Evolutionary conservation across 768 basidiomycete species (phyloP), one percentile per base, ranked within the genome.

Genomic region (Suillus ampliporus): DNA sequence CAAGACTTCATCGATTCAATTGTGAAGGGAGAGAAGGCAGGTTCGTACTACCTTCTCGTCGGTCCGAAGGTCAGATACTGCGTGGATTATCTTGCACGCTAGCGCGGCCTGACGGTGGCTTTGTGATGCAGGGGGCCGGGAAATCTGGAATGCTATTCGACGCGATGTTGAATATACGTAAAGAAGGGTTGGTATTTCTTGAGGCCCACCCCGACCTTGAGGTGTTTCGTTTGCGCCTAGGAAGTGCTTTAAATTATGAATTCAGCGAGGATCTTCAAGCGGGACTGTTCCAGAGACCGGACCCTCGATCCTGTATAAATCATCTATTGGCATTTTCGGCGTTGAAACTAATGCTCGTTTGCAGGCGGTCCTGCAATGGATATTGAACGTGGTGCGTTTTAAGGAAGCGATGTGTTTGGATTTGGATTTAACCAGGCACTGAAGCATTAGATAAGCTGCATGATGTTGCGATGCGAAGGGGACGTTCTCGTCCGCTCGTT

Each of bases 191-290:
- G 34, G 85, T 89, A 11, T 83, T 93, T 78, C 89, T 88, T 69
- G 91, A 92, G 70, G 93, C 90, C 13, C 92, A 94, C 74, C 91
- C 91, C 23, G 92, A 95, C 75, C 80, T 95, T 19, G 91, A 94
- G 73, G 91, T 95, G 37, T 94, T 96, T 78, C 83, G 90, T 61
- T 81, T 95, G 44, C 86, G 93, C 46, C 82, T 97, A 28, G 94
- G 94, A 52, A 94, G 94, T 74, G 89, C 92, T 14, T 77, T 95
- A 44, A 92, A 95, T 67, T 94, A 88, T 69, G 94, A 97, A 72
- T 95, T 83, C 78, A 88, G 90, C 65, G 92, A 93, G 76, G 92
- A 93, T 71, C 89, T 88, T 23, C 91, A 93, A 72, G 87, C 86
- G 2, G 89, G 88, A 13, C 75, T 96, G 23, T 95, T 95, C 77